Conservation (phyloP, 2,329 filamentous ascomycete genomes). For the Sarocladium brachiariae region DNA sequence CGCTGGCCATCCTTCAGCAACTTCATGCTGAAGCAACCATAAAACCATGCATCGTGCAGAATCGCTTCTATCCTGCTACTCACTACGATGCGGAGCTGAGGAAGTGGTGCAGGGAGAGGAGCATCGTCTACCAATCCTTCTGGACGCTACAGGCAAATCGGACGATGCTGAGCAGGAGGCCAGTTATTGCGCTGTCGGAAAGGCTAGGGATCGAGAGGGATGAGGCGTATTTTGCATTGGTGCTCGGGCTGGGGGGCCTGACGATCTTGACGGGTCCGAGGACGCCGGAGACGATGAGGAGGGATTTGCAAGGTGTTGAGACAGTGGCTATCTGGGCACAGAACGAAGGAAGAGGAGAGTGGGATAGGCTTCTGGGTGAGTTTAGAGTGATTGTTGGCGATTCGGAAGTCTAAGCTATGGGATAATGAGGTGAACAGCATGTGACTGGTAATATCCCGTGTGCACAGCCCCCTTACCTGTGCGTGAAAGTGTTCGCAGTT, state of each 20-base stretch:
- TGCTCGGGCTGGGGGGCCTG: slow-evolving; percentile 37
- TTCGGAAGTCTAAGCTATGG: background rate
- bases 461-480: too few species aligned
- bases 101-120: slow-evolving; percentile 34
- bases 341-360: slow-evolving; percentile 36
- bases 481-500: too few species aligned
- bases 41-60: slow-evolving; percentile 60
- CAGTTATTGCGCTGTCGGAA: slow-evolving; percentile 43
- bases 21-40: slow-evolving; percentile 38
- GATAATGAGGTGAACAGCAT: background rate
- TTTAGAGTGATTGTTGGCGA: slow-evolving; percentile 34
- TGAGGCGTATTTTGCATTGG: slow-evolving; percentile 40
- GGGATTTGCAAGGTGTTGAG: slow-evolving; percentile 38
- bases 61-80: slow-evolving; percentile 59
- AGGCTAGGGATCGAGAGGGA: slow-evolving; percentile 26
- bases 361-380: slow-evolving; percentile 37
- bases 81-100: slow-evolving; percentile 55
- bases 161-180: slow-evolving; percentile 25
- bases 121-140: slow-evolving; percentile 45
- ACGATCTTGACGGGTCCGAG: slow-evolving; percentile 41
- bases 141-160: slow-evolving; percentile 47
- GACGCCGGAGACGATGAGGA: slow-evolving; percentile 39
- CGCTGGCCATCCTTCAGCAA: slow-evolving; percentile 46
- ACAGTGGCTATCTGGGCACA: slow-evolving; percentile 35
- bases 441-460: too few species aligned